A percentile compares a stretch with the other conserved stretches of the same genome.
phyloP scores from a whole-genome alignment of 768 basidiomycete species.

The Mycena polygramma region DNA sequence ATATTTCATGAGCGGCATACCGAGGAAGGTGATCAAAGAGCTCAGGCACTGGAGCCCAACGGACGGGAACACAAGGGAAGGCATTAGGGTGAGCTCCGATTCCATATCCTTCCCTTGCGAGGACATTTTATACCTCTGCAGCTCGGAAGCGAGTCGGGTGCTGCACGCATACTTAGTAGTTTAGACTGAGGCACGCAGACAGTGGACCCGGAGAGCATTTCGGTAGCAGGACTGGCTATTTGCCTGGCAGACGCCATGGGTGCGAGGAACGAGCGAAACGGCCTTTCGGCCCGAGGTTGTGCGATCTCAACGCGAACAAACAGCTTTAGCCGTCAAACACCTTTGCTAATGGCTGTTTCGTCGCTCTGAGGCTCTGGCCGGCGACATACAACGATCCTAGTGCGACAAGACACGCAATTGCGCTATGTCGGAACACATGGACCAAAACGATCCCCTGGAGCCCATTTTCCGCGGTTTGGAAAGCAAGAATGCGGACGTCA shows the following conservation, averaged over 20 bases:
- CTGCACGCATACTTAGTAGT: no score
- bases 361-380: slow-evolving; percentile 4
- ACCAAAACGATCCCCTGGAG: slow-evolving; percentile 63
- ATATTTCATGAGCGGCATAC: slow-evolving; percentile 31
- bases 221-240: neutral
- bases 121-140: slow-evolving; percentile 16
- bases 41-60: slow-evolving; percentile 44
- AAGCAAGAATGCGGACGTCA: slow-evolving; percentile 72
- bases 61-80: slow-evolving; percentile 40
- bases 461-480: slow-evolving; percentile 78
- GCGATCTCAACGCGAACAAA: neutral
- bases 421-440: slow-evolving; percentile 32
- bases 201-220: neutral
- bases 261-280: no score
- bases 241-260: no score
- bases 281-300: neutral
- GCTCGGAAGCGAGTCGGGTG: neutral
- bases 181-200: neutral
- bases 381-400: neutral
- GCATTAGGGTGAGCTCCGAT: neutral
- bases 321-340: neutral
- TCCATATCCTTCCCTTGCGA: slow-evolving; percentile 1
- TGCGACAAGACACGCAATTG: slow-evolving; percentile 7
- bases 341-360: neutral
- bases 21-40: slow-evolving; percentile 46